Conservation (phyloP, 345 rosid genomes). For the Noccaea caerulescens region DNA sequence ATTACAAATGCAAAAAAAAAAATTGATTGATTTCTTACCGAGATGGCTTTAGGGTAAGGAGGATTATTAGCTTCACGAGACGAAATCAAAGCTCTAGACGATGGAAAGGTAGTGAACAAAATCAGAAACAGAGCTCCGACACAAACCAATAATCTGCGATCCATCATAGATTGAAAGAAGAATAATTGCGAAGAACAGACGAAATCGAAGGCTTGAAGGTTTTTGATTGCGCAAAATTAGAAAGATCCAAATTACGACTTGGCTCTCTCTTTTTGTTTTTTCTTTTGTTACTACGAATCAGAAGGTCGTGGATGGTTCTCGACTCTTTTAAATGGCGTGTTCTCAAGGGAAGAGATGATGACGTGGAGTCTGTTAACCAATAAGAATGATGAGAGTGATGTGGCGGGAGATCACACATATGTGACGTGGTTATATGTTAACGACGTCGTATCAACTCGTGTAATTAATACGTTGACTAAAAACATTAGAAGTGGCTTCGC, state of each 20-base stretch:
- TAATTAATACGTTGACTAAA: no score
- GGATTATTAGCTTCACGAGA: conserved; percentile 49
- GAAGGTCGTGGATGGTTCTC: conserved; percentile 34
- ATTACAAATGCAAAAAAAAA: conserved; percentile 1
- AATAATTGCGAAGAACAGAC: neutral
- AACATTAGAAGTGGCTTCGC: conserved; percentile 46
- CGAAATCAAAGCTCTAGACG: conserved; percentile 49
- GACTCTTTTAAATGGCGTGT: conserved; percentile 36
- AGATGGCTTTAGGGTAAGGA: conserved; percentile 72
- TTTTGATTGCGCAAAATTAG: conserved; percentile 7
- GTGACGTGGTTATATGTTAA: conserved; percentile 30
- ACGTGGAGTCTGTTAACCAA: conserved; percentile 58
- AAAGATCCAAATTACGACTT: neutral
- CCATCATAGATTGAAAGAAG: conserved; percentile 34
- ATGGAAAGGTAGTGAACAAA: conserved; percentile 45
- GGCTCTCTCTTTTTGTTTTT: neutral
- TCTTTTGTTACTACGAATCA: neutral
- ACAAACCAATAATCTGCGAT: conserved; percentile 24
- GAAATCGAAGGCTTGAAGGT: neutral
- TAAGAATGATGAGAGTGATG: conserved; percentile 51
- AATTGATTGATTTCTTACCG: conserved; percentile 49
- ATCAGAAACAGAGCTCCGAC: conserved; percentile 44
- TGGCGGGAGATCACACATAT: conserved; percentile 13
- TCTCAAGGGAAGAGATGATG: conserved; percentile 38
- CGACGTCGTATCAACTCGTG: conserved; percentile 23